phyloP scores from a whole-genome alignment of 441 rosid genomes.

The Rhodomyrtus psidioides region DNA sequence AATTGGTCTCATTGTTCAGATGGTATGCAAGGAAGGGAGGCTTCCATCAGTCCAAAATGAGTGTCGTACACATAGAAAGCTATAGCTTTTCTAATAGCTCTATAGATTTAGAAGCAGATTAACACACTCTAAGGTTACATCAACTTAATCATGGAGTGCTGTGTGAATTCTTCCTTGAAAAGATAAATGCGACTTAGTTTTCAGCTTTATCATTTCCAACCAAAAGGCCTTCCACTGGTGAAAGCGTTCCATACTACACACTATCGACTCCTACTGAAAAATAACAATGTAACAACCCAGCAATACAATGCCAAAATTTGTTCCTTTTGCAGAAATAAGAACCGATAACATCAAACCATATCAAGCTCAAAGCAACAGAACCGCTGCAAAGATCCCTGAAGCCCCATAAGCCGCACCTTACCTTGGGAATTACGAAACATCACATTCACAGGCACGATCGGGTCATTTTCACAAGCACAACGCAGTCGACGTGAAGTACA shows the following conservation, averaged over 20 bases:
- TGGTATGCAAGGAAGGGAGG: background rate
- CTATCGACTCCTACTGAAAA: background rate
- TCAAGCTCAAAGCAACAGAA: background rate
- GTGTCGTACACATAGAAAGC: background rate
- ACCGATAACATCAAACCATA: background rate
- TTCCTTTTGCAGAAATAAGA: background rate
- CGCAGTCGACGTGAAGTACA: background rate
- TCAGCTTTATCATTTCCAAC: background rate
- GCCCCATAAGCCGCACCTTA: background rate
- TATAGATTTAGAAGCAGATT: background rate
- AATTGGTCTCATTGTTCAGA: background rate
- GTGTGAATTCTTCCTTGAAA: background rate
- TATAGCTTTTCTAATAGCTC: background rate
- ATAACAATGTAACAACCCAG: background rate
- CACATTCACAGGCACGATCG: background rate
- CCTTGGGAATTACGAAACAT: background rate
- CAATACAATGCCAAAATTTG: background rate
- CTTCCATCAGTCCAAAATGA: background rate
- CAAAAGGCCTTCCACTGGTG: background rate
- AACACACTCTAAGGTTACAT: background rate
- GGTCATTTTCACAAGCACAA: conserved; percentile 5
- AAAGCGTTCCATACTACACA: background rate
- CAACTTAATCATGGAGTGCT: background rate
- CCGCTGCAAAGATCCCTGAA: background rate
- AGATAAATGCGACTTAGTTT: background rate